Conservation (phyloP, 2,329 filamentous ascomycete species). For the Nigrospora oryzae region DNA sequence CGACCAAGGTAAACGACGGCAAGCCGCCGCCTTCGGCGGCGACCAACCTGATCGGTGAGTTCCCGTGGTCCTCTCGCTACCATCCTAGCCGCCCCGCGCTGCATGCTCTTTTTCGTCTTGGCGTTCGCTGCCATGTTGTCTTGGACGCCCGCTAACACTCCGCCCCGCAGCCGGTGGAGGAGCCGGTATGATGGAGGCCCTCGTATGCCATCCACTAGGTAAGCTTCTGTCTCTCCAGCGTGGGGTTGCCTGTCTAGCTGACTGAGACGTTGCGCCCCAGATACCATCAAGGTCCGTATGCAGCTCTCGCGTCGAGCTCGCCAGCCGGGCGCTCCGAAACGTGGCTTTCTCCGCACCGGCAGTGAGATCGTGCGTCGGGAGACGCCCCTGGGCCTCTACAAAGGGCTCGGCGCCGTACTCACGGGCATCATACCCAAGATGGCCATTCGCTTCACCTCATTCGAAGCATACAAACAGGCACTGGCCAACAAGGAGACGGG, state of each 20-base stretch:
- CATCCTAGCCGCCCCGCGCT: slow-evolving; percentile 1
- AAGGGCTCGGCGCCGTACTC: slow-evolving; percentile 92
- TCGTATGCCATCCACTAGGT: slow-evolving; percentile 91
- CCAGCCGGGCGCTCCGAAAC: slow-evolving; percentile 72
- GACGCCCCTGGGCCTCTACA: slow-evolving; percentile 90
- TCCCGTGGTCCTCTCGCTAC: slow-evolving; percentile 1
- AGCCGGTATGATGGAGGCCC: slow-evolving; percentile 98
- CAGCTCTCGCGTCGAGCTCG: slow-evolving; percentile 85
- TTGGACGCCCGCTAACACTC: slow-evolving; percentile 9
- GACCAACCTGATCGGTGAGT: slow-evolving; percentile 81
- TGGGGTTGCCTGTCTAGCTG: neutral
- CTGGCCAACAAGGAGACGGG: slow-evolving; percentile 64
- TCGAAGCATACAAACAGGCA: slow-evolving; percentile 87
- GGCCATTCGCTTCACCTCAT: slow-evolving; percentile 97
- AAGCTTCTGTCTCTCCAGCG: slow-evolving; percentile 19
- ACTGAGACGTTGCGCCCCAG: slow-evolving; percentile 29
- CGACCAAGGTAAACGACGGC: slow-evolving; percentile 37
- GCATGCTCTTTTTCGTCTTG: too few relatives aligned
- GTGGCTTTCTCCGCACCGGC: slow-evolving; percentile 83
- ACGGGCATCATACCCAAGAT: slow-evolving; percentile 98
- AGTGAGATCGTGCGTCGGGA: slow-evolving; percentile 80
- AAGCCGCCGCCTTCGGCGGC: slow-evolving; percentile 79
- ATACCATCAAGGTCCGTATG: slow-evolving; percentile 99
- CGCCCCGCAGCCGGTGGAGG: slow-evolving; percentile 69
- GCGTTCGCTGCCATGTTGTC: slow-evolving; percentile 6